These are phyloP conservation scores for Trametes cinnabarina DNA, from an alignment of 768 basidiomycete species.

Conservation along the genomic window DNA sequence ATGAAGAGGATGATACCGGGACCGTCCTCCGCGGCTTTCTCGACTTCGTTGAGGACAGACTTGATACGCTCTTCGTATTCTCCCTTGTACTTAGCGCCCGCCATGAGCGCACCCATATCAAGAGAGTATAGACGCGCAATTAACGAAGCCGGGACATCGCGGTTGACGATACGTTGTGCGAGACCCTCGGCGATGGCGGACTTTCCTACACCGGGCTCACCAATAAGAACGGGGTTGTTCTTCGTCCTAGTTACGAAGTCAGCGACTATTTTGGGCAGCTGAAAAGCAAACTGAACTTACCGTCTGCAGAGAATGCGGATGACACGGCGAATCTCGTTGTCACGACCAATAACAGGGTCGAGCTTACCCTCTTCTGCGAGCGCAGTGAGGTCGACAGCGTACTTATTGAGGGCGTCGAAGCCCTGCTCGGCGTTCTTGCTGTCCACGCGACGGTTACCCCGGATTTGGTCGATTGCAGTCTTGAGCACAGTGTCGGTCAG, in stretches of 20 bases:
- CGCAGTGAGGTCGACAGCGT: slow-evolving; percentile 81
- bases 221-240: slow-evolving; percentile 96
- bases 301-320: slow-evolving; percentile 82
- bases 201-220: slow-evolving; percentile 94
- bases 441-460: slow-evolving; percentile 85
- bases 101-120: slow-evolving; percentile 96
- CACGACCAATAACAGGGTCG: slow-evolving; percentile 93
- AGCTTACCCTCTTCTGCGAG: slow-evolving; percentile 90
- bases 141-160: slow-evolving; percentile 80
- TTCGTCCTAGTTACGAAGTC: slow-evolving; percentile 64
- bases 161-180: slow-evolving; percentile 91
- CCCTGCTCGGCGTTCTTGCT: slow-evolving; percentile 85
- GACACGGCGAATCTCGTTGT: slow-evolving; percentile 85
- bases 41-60: slow-evolving; percentile 87
- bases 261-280: slow-evolving; percentile 6
- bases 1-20: slow-evolving; percentile 88
- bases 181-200: slow-evolving; percentile 94
- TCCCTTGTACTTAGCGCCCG: slow-evolving; percentile 88
- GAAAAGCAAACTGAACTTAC: slow-evolving; percentile 31
- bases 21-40: slow-evolving; percentile 78
- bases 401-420: slow-evolving; percentile 90
- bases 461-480: slow-evolving; percentile 72
- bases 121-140: slow-evolving; percentile 78
- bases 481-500: slow-evolving; percentile 72
- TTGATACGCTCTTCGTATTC: slow-evolving; percentile 98